Conservation (phyloP, 176 grass and related monocot species). For the Aegilops longissima region DNA sequence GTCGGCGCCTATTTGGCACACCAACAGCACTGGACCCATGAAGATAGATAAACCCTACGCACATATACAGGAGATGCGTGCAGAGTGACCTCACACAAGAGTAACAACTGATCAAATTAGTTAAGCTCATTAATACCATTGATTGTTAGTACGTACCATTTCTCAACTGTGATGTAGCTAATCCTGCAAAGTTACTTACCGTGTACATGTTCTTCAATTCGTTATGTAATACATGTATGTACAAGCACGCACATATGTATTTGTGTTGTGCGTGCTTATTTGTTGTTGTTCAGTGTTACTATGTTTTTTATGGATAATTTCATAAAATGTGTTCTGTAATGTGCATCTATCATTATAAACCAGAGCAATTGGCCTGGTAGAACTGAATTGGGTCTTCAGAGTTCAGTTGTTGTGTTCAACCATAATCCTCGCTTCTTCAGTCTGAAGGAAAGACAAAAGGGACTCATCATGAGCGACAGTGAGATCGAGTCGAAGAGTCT, state of each 20-base stretch:
- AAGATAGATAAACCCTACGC: background rate
- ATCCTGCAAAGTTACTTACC: slow-evolving; percentile 1
- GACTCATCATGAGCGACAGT: background rate
- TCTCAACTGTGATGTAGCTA: slow-evolving; percentile 8
- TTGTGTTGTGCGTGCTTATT: slow-evolving; percentile 35
- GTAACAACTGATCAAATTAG: background rate
- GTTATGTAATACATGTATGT: slow-evolving; percentile 29
- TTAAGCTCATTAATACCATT: background rate
- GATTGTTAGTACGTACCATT: background rate
- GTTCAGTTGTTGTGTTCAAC: background rate
- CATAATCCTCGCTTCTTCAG: background rate
- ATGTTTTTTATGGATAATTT: background rate
- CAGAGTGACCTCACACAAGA: slow-evolving; percentile 1
- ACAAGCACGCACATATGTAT: slow-evolving; percentile 15
- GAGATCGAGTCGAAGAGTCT: background rate
- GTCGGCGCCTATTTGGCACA: slow-evolving; percentile 22
- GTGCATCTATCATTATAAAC: background rate
- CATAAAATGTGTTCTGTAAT: background rate
- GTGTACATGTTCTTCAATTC: background rate
- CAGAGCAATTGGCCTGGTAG: background rate
- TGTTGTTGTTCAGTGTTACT: slow-evolving; percentile 1
- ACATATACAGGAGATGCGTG: background rate
- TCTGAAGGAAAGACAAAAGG: background rate
- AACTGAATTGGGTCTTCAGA: background rate
- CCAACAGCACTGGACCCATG: background rate